Evolutionary conservation across 106 monocot genomes (phyloP).

Genomic region (Dioscorea dumetorum): DNA sequence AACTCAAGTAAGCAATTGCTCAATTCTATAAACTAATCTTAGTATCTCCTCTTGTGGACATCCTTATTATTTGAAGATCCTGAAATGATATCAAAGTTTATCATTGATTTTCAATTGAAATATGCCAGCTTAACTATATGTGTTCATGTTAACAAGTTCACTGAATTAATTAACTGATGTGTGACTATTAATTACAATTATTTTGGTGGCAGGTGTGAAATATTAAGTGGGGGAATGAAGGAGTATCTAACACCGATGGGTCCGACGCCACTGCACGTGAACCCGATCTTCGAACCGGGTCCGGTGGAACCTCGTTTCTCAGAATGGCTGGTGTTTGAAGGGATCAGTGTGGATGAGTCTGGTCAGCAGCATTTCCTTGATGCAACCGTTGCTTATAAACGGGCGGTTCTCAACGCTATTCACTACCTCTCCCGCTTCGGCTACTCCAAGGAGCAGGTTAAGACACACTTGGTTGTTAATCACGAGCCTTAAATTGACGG

Average conservation of each 20-base stretch:
- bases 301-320: constrained; percentile 86
- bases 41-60: constrained; percentile 2
- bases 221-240: constrained; percentile 71
- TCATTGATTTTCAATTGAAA: no score
- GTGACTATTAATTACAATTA: no score
- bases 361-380: constrained; percentile 82
- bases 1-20: constrained; percentile 60
- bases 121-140: no score
- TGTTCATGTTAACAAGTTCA: no score
- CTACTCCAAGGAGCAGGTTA: constrained; percentile 82
- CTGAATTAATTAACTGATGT: no score
- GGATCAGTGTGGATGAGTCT: constrained; percentile 76
- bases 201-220: constrained; percentile 41
- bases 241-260: constrained; percentile 94
- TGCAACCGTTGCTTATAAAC: constrained; percentile 80
- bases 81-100: no score
- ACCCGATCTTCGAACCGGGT: constrained; percentile 82
- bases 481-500: neutral
- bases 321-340: constrained; percentile 90
- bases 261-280: constrained; percentile 81
- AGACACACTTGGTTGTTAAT: neutral
- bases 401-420: constrained; percentile 76
- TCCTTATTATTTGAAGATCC: no score
- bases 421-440: constrained; percentile 77
- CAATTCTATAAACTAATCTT: no score